Percentiles rank a stretch among this genome's conserved stretches.
phyloP scores from a whole-genome alignment of 441 rosid genomes.

The Populus hybrid region DNA sequence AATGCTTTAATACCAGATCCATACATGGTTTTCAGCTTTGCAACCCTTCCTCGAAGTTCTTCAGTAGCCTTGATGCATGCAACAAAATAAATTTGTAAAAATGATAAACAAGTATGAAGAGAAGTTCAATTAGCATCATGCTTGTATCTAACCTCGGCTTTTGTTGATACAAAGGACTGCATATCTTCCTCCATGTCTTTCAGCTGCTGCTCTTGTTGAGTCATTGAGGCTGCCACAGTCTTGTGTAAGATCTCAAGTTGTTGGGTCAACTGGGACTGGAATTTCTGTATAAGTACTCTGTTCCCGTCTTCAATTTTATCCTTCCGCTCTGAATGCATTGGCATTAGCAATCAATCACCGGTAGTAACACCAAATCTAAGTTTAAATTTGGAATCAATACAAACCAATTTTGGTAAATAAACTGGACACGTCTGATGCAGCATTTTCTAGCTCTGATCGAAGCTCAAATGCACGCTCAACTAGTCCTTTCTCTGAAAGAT shows the following conservation, averaged over 20 bases:
- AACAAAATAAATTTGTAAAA: slow-evolving; percentile 13
- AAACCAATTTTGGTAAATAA: slow-evolving; percentile 89
- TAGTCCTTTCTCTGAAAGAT: slow-evolving; percentile 70
- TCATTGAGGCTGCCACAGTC: slow-evolving; percentile 82
- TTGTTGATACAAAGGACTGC: slow-evolving; percentile 83
- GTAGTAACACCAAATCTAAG: slow-evolving; percentile 26
- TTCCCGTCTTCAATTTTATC: slow-evolving; percentile 92
- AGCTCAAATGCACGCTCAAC: slow-evolving; percentile 88
- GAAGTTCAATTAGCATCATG: background rate
- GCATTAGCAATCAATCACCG: slow-evolving; percentile 13
- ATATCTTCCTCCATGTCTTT: slow-evolving; percentile 91
- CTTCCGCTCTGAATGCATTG: slow-evolving; percentile 69
- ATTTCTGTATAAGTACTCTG: slow-evolving; percentile 67
- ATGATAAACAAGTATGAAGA: slow-evolving; percentile 11
- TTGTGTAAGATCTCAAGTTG: slow-evolving; percentile 81
- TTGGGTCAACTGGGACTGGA: slow-evolving; percentile 68
- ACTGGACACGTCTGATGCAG: slow-evolving; percentile 84
- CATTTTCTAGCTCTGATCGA: slow-evolving; percentile 75
- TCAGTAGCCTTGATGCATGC: slow-evolving; percentile 62
- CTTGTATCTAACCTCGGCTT: slow-evolving; percentile 57
- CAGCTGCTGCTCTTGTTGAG: slow-evolving; percentile 82
- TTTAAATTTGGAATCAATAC: slow-evolving; percentile 23
- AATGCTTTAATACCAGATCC: slow-evolving; percentile 71
- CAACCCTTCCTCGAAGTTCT: slow-evolving; percentile 65
- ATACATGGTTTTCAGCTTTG: slow-evolving; percentile 60